Conservation (phyloP, 2,329 filamentous ascomycete genomes). For the Graphium sp. region DNA sequence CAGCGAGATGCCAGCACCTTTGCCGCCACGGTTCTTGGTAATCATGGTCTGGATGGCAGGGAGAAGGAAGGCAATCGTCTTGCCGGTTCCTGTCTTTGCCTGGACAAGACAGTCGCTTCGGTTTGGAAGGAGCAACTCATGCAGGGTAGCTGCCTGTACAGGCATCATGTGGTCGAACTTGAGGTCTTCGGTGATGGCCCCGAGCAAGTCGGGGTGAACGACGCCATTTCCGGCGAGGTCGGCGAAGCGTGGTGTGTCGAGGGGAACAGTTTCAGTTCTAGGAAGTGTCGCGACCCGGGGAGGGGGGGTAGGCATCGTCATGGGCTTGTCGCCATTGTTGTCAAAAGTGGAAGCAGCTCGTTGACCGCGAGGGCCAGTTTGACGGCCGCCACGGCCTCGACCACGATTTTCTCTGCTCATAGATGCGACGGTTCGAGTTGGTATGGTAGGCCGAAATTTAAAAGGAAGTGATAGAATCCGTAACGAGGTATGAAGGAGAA, state of each 20-base stretch:
- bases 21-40: constrained; percentile 14
- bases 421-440: too few species aligned
- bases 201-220: constrained; percentile 26
- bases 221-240: constrained; percentile 22
- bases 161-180: constrained; percentile 35
- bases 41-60: constrained; percentile 71
- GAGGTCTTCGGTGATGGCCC: constrained; percentile 29
- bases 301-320: too few species aligned
- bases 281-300: constrained; percentile 14
- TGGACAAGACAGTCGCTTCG: constrained; percentile 49
- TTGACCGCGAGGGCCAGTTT: too few species aligned
- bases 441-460: too few species aligned
- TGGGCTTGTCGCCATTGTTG: too few species aligned
- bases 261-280: constrained; percentile 19
- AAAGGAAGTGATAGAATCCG: too few species aligned
- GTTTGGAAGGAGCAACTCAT: constrained; percentile 25
- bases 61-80: constrained; percentile 69
- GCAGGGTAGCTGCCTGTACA: constrained; percentile 34
- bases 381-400: too few species aligned
- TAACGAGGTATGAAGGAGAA: too few species aligned
- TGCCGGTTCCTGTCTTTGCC: constrained; percentile 76
- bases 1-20: constrained; percentile 29
- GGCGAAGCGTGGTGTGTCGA: constrained; percentile 26
- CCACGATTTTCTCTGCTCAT: too few species aligned
- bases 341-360: too few species aligned